Percentiles rank a stretch among this genome's conserved stretches.
phyloP scores from a whole-genome alignment of 1,284 basidiomycete genomes.

The Leccinum pachyderme region DNA sequence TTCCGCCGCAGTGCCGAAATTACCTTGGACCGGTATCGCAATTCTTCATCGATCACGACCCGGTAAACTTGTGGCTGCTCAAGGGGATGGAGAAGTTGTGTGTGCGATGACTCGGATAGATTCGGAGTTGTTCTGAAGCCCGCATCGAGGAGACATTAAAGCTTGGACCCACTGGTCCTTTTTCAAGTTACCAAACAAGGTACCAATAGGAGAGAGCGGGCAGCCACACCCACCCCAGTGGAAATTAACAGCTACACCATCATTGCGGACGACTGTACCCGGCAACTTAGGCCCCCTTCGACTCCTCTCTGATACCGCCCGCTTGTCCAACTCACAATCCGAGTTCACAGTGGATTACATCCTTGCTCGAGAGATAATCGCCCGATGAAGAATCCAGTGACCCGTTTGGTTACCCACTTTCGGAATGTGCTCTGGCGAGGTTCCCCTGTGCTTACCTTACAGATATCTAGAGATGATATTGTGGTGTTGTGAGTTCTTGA shows the following conservation, averaged over 20 bases:
- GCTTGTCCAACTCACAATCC: not conserved
- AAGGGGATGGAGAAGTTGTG: no score
- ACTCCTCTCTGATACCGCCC: not conserved
- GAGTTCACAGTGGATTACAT: not conserved
- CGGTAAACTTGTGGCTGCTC: not conserved
- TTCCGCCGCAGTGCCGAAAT: no score
- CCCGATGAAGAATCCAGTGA: not conserved
- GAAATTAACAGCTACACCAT: not conserved
- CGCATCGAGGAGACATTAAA: no score
- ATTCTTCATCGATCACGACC: not conserved
- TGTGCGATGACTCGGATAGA: no score
- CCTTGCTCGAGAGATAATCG: not conserved
- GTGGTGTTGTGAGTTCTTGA: slow-evolving; percentile 18
- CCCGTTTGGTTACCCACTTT: not conserved
- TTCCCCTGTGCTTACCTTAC: not conserved
- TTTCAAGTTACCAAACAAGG: not conserved
- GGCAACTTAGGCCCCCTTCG: not conserved
- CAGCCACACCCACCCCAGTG: not conserved
- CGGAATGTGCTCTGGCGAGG: slow-evolving; percentile 16
- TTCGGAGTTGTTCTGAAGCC: no score
- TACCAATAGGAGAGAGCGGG: not conserved
- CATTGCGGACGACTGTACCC: not conserved
- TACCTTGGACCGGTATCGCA: not conserved
- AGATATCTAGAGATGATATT: slow-evolving; percentile 15
- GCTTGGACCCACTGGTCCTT: no score